These are phyloP conservation scores for Talaromyces sp. DNA, from an alignment of 2,329 filamentous ascomycete species.

Conservation along the genomic window DNA sequence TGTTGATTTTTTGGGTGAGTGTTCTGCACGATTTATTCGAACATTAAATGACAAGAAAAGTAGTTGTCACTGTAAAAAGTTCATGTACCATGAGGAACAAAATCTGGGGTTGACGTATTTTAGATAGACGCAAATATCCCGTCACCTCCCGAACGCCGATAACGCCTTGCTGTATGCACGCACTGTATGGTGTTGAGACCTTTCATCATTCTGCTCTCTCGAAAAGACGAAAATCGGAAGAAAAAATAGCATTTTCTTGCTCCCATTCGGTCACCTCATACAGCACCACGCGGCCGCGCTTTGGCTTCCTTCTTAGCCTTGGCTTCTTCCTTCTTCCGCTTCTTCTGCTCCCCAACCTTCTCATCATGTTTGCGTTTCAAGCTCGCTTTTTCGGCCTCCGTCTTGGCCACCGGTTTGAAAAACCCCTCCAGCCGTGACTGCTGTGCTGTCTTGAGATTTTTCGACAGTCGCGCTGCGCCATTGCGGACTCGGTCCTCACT, in stretches of 20 bases:
- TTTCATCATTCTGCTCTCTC: background rate
- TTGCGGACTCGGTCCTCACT: constrained; percentile 86
- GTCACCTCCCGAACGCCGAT: background rate
- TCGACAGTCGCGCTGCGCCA: constrained; percentile 72
- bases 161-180: constrained; percentile 6
- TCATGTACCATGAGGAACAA: background rate
- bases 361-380: constrained; percentile 92
- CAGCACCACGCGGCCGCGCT: constrained; percentile 69
- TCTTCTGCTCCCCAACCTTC: constrained; percentile 87
- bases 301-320: constrained; percentile 94
- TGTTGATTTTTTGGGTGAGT: background rate
- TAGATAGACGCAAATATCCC: background rate
- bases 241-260: no score
- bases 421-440: constrained; percentile 92
- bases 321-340: constrained; percentile 88
- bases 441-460: constrained; percentile 85
- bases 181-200: background rate
- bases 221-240: background rate
- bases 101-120: background rate
- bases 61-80: background rate
- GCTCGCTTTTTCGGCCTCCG: constrained; percentile 74
- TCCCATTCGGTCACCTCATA: constrained; percentile 31
- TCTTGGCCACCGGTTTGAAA: constrained; percentile 89
- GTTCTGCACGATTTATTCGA: background rate
- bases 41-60: background rate